Evolutionary conservation across 768 basidiomycete genomes (phyloP).

Genomic region (Mycena leptocephala): DNA sequence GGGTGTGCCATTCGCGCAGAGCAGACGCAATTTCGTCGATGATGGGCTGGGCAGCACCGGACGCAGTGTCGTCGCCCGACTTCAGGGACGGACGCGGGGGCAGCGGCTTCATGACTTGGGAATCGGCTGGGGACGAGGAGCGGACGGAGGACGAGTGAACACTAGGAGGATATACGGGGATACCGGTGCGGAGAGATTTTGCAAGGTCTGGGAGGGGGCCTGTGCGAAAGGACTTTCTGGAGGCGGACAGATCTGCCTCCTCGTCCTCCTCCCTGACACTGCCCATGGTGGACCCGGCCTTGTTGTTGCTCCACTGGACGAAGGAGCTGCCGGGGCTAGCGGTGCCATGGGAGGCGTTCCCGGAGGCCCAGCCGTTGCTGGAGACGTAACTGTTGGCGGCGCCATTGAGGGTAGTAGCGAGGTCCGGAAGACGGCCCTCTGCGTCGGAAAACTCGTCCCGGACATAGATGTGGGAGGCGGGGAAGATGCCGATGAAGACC

Average conservation of each 20-base stretch:
- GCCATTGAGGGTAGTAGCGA: slow-evolving; percentile 71
- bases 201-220: slow-evolving; percentile 84
- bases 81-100: slow-evolving; percentile 96
- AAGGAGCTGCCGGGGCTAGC: slow-evolving; percentile 63
- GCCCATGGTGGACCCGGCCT: slow-evolving; percentile 67
- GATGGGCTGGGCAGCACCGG: slow-evolving; percentile 89
- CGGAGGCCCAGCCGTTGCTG: slow-evolving; percentile 32
- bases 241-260: slow-evolving; percentile 53
- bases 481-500: slow-evolving; percentile 96
- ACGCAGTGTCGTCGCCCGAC: slow-evolving; percentile 93
- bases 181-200: slow-evolving; percentile 78
- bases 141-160: slow-evolving; percentile 61
- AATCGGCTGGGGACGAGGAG: slow-evolving; percentile 78
- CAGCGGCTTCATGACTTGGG: slow-evolving; percentile 78
- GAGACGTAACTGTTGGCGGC: slow-evolving; percentile 45
- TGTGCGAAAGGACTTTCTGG: slow-evolving; percentile 79
- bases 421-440: slow-evolving; percentile 86
- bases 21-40: slow-evolving; percentile 98
- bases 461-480: slow-evolving; percentile 89
- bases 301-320: slow-evolving; percentile 61
- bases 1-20: slow-evolving; percentile 94
- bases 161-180: slow-evolving; percentile 83
- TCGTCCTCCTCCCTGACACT: slow-evolving; percentile 79
- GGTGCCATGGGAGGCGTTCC: slow-evolving; percentile 51
- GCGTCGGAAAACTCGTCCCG: slow-evolving; percentile 92